A percentile compares a stretch with the other conserved stretches of the same genome.
These are phyloP conservation scores for Russula virescens DNA, from an alignment of 768 basidiomycete species.

Conservation along the genomic window DNA sequence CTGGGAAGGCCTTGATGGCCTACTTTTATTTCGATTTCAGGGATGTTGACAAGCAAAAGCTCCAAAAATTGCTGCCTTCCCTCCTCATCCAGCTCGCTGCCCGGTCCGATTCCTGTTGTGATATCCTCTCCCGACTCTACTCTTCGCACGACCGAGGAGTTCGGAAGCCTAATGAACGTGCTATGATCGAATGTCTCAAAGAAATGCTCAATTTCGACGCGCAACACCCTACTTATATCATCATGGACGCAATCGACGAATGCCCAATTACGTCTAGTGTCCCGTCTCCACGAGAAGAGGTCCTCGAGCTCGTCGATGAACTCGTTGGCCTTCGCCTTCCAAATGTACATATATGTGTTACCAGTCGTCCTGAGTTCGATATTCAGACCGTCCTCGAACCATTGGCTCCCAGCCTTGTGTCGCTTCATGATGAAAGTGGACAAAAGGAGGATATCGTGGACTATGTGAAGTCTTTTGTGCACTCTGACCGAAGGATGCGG, in stretches of 20 bases:
- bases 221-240: background rate
- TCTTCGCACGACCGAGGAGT: background rate
- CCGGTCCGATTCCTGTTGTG: background rate
- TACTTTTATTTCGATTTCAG: conserved; percentile 12
- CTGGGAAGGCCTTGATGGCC: conserved; percentile 2
- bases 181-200: background rate
- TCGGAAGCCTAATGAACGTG: background rate
- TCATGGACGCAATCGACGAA: conserved; percentile 14
- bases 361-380: conserved; percentile 6
- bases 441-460: conserved; percentile 1
- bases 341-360: conserved; percentile 5
- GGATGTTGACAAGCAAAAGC: background rate
- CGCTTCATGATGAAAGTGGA: conserved; percentile 1
- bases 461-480: conserved; percentile 1
- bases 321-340: background rate
- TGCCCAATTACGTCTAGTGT: background rate
- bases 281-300: conserved; percentile 4
- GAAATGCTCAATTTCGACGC: background rate
- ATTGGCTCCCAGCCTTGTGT: background rate
- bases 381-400: background rate
- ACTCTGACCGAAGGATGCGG: background rate
- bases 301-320: background rate
- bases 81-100: conserved; percentile 4
- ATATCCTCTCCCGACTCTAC: background rate
- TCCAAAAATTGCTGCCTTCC: background rate